Base-by-base conservation (phyloP, 352 stramenopile genomes). In the Phytophthora hibernalis region DNA sequence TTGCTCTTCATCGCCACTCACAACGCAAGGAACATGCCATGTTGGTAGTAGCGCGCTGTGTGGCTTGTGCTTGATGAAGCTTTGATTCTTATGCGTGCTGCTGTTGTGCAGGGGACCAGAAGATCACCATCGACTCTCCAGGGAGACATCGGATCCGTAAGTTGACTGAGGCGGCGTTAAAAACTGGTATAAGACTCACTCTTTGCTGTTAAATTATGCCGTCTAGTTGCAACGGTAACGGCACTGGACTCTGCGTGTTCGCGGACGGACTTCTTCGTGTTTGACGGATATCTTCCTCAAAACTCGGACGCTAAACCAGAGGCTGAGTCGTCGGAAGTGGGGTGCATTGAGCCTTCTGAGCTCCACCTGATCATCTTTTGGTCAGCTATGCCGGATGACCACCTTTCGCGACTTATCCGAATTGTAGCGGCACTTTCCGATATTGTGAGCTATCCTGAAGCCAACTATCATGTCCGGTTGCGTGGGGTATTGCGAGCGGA, bases 111-210 rank as follows among this genome's bases (percentile, higher is more conserved):
- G 71, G 56, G 71, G 16, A 35, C 16, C 31, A 72, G 21, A 60
- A 33, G 16, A 60, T 79, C 50, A 61, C 48, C 5, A 74, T 79
- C 37, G 20, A 65, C 7, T 71, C 24, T 8, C 30, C 58, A 20
- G 66, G 71, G 21, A 62, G 52, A 16, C 67, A 79, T 64, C 71
- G 71, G 11, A 69, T 79, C 33, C 50, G 71, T 79, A 76, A 30
- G 60, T 55, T 10, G 18, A 24, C 30, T 38, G 4, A 9, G 4
- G 37, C 33, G 15, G 7, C 7, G 16, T 9, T 6, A 13, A 21
- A 4, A 43, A 45, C 10, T 28, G 12, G 8, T 15, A 10, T 42
- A 7, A 12, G 18, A 37, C 37, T 44, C 4, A 44, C 16, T 21
- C 12, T 20, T 22, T 10, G 2, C 22, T 43, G 6, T 42, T 15